Evolutionary conservation across 1,284 basidiomycete genomes (phyloP).

Genomic region (Calocybe gambosa): DNA sequence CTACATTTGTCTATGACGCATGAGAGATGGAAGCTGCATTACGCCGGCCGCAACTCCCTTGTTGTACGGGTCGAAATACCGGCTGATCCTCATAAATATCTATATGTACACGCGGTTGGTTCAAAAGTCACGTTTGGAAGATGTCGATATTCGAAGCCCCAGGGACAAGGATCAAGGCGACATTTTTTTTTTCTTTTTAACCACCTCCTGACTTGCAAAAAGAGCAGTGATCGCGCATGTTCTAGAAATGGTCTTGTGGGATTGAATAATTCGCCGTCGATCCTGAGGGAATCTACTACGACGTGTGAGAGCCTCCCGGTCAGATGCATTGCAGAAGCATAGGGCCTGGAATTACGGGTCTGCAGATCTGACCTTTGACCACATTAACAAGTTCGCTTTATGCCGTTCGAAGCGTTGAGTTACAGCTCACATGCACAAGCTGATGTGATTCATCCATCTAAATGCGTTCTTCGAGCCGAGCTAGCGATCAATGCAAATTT

Average conservation of each 20-base stretch:
- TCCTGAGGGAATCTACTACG: neutral
- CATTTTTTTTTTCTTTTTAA: too few relatives aligned
- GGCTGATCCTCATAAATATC: constrained; percentile 1
- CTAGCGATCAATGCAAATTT: neutral
- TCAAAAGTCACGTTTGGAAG: neutral
- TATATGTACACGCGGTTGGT: neutral
- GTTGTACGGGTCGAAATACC: constrained; percentile 2
- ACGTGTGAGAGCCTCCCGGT: neutral
- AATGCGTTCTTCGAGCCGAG: neutral
- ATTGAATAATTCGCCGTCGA: neutral
- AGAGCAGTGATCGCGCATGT: too few relatives aligned
- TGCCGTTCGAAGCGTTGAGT: neutral
- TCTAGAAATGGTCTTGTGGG: neutral
- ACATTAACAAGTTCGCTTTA: neutral
- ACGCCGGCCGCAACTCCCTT: constrained; percentile 6
- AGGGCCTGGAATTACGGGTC: neutral
- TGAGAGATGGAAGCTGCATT: constrained; percentile 5
- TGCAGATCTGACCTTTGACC: neutral
- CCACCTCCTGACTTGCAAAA: too few relatives aligned
- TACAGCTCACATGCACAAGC: neutral
- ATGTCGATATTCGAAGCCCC: too few relatives aligned
- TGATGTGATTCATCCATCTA: neutral
- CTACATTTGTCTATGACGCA: constrained; percentile 19
- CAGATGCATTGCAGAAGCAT: neutral
- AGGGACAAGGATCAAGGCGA: neutral